These are phyloP conservation scores for Fusarium coicis DNA, from an alignment of 2,329 filamentous ascomycete genomes.

Conservation along the genomic window DNA sequence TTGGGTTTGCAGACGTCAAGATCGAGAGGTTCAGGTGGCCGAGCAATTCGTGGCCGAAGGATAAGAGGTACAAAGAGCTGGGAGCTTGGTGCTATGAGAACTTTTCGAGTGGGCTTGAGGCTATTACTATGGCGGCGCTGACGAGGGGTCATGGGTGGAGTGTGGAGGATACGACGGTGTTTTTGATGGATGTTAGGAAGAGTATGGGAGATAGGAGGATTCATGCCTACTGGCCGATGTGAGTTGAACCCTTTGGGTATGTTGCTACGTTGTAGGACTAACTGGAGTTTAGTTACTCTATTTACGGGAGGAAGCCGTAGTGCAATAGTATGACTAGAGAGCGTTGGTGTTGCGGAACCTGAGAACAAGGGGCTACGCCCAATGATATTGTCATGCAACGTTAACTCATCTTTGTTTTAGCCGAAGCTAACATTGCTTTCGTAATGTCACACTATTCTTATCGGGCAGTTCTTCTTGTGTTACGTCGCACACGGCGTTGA, in stretches of 20 bases:
- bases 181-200: background rate
- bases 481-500: background rate
- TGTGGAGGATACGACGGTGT: background rate
- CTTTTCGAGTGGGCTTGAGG: background rate
- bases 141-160: background rate
- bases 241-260: fast-evolving
- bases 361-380: fast-evolving
- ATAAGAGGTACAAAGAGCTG: background rate
- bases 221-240: background rate
- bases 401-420: background rate
- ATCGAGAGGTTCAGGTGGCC: background rate
- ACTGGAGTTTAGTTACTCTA: background rate
- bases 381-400: background rate
- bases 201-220: background rate
- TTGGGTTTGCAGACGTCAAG: background rate
- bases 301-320: background rate
- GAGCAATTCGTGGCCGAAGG: background rate
- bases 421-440: background rate
- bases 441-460: background rate
- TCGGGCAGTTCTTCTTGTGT: background rate
- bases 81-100: background rate
- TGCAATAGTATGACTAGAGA: background rate
- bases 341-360: background rate
- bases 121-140: background rate
- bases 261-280: background rate